phyloP scores from a whole-genome alignment of 257 asterid species.

The Phtheirospermum japonicum region DNA sequence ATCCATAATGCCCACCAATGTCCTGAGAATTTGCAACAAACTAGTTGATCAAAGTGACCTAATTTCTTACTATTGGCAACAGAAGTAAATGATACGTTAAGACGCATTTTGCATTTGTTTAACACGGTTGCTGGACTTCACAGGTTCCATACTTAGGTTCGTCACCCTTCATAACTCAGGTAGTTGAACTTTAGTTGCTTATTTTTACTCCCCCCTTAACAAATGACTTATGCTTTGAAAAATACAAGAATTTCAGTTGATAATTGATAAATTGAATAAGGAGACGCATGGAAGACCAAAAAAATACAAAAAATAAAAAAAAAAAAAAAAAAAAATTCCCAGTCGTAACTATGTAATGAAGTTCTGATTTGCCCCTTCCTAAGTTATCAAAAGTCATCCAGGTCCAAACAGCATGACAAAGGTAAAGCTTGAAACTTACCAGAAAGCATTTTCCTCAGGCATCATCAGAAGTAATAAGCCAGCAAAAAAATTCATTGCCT shows the following conservation, averaged over 20 bases:
- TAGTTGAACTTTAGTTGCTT: not conserved
- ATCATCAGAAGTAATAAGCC: conserved; percentile 89
- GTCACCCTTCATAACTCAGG: conserved; percentile 1
- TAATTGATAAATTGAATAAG: not conserved
- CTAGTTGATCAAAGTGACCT: conserved; percentile 35
- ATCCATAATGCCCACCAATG: conserved; percentile 83
- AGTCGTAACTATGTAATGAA: conserved; percentile 8
- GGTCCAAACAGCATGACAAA: conserved; percentile 20
- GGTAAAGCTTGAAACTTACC: conserved; percentile 54
- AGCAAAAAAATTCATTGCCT: conserved; percentile 97
- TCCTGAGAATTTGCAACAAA: conserved; percentile 59
- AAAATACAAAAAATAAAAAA: not conserved
- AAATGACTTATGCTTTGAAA: not conserved
- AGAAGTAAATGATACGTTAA: conserved; percentile 8
- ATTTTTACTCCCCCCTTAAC: not conserved
- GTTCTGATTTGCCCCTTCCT: conserved; percentile 10
- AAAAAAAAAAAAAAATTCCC: conserved; percentile 11
- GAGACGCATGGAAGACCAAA: not conserved
- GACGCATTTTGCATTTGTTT: conserved; percentile 22
- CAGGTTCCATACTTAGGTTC: conserved; percentile 3
- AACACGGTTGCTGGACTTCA: conserved; percentile 2
- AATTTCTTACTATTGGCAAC: conserved; percentile 16
- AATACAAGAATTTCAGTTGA: not conserved
- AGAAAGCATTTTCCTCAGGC: conserved; percentile 98
- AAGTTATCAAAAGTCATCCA: conserved; percentile 23